Base-by-base conservation (phyloP, 129 eudicot genomes). In the Glebionis coronaria region DNA sequence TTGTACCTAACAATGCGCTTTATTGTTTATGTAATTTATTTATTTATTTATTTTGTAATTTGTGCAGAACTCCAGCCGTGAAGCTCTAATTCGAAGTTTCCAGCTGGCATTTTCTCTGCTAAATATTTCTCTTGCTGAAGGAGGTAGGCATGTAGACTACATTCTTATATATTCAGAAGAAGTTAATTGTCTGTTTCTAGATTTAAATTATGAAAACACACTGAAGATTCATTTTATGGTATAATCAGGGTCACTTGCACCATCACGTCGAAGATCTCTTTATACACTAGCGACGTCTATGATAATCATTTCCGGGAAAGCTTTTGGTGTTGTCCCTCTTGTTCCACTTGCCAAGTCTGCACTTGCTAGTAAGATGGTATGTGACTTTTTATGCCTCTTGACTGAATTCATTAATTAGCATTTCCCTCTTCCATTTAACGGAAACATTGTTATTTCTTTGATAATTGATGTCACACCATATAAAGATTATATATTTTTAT, bases 241-340 rank as follows among this genome's bases (percentile, higher is more conserved):
- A 16, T 42, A 46, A 47, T 52, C 79, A 77, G 81, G 61, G 56
- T 77, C 81, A 70, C 81, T 87, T 31, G 78, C 76, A 57, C 87
- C 95, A 73, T 84, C 95, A 20, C 85, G 82, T 44, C 79, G 87
- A 12, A 79, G 95, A 78, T 87, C 95, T 45, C 90, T 87, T 40
- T 87, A 81, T 69, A 83, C 86, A 51, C 77, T 87, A 78, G 78
- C 95, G 38, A 81, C 79, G 61, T 81, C 87, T 3, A 81, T 87
- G 90, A 84, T 79, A 44, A 63, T 87, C 56, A 83, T 87, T 69
- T 81, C 82, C 28, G 73, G 85, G 19, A 84, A 81, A 77, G 90
- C 90, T 58, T 84, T 79, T 81, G 82, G 78, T 52, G 72, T 87
- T 29, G 59, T 69, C 52, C 84, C 87, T 63, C 82, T 87, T 69